Base-by-base conservation (phyloP, 2,329 filamentous ascomycete genomes). In the Aspergillus tamarii region DNA sequence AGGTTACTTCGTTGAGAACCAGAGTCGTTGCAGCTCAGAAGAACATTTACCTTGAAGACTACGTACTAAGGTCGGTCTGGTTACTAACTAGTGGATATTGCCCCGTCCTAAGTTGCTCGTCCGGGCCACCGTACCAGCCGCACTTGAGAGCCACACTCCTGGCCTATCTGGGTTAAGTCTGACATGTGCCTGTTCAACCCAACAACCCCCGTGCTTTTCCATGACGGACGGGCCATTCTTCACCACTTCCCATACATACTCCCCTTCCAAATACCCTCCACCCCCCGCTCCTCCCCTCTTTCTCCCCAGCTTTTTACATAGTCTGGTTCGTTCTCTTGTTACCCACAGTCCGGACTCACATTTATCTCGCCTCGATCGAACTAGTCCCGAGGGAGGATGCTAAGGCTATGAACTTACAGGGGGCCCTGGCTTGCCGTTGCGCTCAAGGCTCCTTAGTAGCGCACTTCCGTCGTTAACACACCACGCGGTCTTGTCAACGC, bases 331-430 rank as follows among this genome's bases (percentile, higher is more conserved):
- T 50, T 46, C 52, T 39, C 52, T 61, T 50, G 39, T 43, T 34
- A 43, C 54, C 61, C 30, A n/a, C 45, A 21, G 48, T 34, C 53
- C 61, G 63, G 62, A 64, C 64, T 61, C 60, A 43, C 57, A 57
- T 66, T 39, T 48, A 55, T 54, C 61, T 62, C 62, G 41, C 57
- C 66, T 58, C 59, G 55, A 64, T 53, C 64, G 32, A 56, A 39
- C 66, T 58, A 62, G 63, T 36, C 62, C 62, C 59, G 58, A 67
- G 69, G 64, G 72, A 76, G 71, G 64, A 79, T 79, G 76, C 69
- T 76, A 73, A 78, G 75, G 76, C 71, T 73, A 79, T 79, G 76
- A 77, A 72, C 70, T 69, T 67, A 64, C 73, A 74, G 70, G 75
- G 72, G 74, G 73, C 74, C 75, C 68, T 74, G 72, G 73, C 68